Percentiles rank a stretch among this genome's conserved stretches.
phyloP scores from a whole-genome alignment of 257 asterid genomes.

The Solanum clarkiae region DNA sequence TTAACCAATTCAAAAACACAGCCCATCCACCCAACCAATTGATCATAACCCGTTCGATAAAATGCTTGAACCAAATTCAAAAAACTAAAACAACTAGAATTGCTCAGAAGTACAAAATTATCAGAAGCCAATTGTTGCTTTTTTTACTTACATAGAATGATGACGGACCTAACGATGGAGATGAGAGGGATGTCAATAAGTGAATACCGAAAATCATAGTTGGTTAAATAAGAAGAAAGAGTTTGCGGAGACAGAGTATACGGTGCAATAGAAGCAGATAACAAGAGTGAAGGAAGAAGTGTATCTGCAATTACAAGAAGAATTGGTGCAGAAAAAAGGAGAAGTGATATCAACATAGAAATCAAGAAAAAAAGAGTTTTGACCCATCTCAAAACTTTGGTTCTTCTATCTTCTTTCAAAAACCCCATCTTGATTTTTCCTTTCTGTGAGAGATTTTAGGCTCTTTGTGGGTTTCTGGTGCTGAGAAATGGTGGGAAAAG shows the following conservation, averaged over 20 bases:
- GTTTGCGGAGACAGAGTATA: constrained; percentile 22
- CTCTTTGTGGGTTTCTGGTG: not conserved
- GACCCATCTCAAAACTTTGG: constrained; percentile 56
- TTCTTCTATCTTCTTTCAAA: constrained; percentile 41
- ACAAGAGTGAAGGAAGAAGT: constrained; percentile 69
- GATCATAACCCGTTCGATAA: not conserved
- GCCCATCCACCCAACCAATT: not conserved
- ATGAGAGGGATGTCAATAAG: constrained; percentile 79
- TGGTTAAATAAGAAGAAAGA: constrained; percentile 25
- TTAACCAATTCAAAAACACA: not conserved
- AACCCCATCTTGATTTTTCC: constrained; percentile 28
- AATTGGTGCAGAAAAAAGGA: constrained; percentile 73
- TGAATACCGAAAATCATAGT: constrained; percentile 81
- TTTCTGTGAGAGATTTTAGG: not conserved
- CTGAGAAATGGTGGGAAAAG: not conserved
- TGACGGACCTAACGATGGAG: constrained; percentile 67
- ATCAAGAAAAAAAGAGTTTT: constrained; percentile 59
- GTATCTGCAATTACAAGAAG: constrained; percentile 67
- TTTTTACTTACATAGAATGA: constrained; percentile 59
- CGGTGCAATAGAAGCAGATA: constrained; percentile 51
- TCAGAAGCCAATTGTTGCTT: not conserved
- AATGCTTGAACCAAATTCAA: not conserved
- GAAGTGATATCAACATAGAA: constrained; percentile 57
- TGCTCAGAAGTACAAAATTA: not conserved
- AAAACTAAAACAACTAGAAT: not conserved